Evolutionary conservation across 2,329 filamentous ascomycete genomes (phyloP), one percentile per base, ranked within the genome.

Genomic region (Aspergillus piperis): DNA sequence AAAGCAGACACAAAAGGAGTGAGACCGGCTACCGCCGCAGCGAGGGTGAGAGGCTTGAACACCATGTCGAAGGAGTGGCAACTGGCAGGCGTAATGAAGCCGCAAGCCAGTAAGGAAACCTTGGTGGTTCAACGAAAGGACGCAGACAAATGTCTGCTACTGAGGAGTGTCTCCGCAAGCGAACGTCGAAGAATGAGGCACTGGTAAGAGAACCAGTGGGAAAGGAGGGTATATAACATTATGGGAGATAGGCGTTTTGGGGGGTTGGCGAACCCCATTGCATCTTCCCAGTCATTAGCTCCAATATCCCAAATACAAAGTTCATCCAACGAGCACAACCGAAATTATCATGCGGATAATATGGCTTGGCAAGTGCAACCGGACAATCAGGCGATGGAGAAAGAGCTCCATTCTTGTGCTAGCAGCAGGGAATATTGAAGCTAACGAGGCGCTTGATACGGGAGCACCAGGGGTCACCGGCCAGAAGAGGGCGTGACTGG

Each of bases 101-200:
- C 72, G 73, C 63, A 64, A 65, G 70, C 74, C 75, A 66, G 55
- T 57, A 69, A 70, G 30, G 63, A 66, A 54, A 75, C 71, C 48
- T 11, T 25, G 23, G 69, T 75, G 73, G 69, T 73, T 62, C 60
- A 85, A 83, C 60, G 83, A 85, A 75, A 76, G 83, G 81, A 85
- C 82, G 81, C 82, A 84, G 81, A 82, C 80, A 73, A 79, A 75
- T 27, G 70, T 72, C 68, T 75, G 70, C 68, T 67, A 49, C 68
- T 67, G 44, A 19, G 60, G 61, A 62, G 58, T 54, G 61, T 50
- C 60, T 60, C 52, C 60, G 60, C 54, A 56, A 60, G 52, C 59
- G 67, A 61, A 59, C 48, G 59, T 58, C 61, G 61, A 64, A 64
- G 56, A 56, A 57, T 50, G 17, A 57, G 32, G 23, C 30, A 63